Evolutionary conservation across 371 early-diverging fungal genomes (phyloP).

Genomic region (Mortierella sp.): DNA sequence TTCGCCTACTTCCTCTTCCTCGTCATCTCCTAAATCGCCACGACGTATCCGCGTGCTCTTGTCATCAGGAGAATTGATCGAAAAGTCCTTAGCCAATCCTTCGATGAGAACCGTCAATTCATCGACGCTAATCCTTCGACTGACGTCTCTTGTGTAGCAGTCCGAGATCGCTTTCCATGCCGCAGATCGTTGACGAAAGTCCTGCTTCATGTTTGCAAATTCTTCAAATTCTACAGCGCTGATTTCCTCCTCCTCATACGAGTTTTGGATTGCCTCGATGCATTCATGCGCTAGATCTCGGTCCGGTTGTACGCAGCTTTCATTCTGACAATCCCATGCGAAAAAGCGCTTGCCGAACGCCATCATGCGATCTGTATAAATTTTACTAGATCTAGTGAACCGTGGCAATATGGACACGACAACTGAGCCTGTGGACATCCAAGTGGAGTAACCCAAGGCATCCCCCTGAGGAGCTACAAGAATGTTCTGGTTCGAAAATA

Average conservation of each 20-base stretch:
- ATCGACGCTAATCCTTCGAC: slow-evolving; percentile 40
- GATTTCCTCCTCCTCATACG: slow-evolving; percentile 25
- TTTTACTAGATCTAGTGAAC: slow-evolving; percentile 50
- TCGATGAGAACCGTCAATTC: slow-evolving; percentile 44
- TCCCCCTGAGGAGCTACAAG: slow-evolving; percentile 55
- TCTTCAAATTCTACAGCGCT: slow-evolving; percentile 45
- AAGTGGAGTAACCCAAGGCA: slow-evolving; percentile 41
- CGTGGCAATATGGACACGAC: slow-evolving; percentile 49
- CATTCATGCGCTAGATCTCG: slow-evolving; percentile 54
- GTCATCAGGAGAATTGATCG: background rate
- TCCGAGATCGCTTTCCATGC: slow-evolving; percentile 51
- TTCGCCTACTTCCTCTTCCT: background rate
- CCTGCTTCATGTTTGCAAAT: slow-evolving; percentile 45
- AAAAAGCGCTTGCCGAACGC: slow-evolving; percentile 52
- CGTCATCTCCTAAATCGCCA: background rate
- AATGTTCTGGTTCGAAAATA: slow-evolving; percentile 42
- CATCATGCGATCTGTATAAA: slow-evolving; percentile 57
- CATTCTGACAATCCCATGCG: slow-evolving; percentile 53
- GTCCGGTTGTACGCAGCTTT: slow-evolving; percentile 50
- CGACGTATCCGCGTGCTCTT: background rate
- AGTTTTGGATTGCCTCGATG: slow-evolving; percentile 39
- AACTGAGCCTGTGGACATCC: slow-evolving; percentile 50
- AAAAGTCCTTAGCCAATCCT: slow-evolving; percentile 45
- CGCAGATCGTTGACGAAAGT: slow-evolving; percentile 37
- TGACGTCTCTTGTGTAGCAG: slow-evolving; percentile 52